Evolutionary conservation across 352 stramenopile species (phyloP).

Genomic region (Nothophytophthora sp.): DNA sequence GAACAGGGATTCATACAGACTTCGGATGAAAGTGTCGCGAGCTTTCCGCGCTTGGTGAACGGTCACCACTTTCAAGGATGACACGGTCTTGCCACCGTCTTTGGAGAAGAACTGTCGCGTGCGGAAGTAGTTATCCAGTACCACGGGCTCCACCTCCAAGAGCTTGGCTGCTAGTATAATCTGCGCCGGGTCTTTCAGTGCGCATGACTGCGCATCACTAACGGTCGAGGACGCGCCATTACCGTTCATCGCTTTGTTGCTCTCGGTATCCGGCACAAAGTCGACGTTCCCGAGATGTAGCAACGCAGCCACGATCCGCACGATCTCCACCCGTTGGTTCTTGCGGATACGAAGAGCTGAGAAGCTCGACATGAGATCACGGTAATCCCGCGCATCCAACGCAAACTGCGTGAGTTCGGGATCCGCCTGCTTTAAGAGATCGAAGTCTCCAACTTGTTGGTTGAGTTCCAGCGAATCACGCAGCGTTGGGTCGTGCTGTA

Average conservation of each 20-base stretch:
- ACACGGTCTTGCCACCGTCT: conserved; percentile 69
- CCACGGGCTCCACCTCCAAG: conserved; percentile 75
- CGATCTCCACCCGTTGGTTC: conserved; percentile 80
- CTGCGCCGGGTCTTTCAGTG: conserved; percentile 63
- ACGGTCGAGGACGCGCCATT: conserved; percentile 22
- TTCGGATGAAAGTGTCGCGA: conserved; percentile 78
- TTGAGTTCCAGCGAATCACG: conserved; percentile 73
- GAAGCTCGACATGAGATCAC: conserved; percentile 82
- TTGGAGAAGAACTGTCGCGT: conserved; percentile 83
- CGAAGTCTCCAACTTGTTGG: conserved; percentile 54
- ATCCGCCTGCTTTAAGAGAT: conserved; percentile 52
- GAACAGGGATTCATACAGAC: conserved; percentile 79
- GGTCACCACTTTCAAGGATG: conserved; percentile 83
- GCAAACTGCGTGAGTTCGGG: conserved; percentile 41
- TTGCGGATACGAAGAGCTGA: conserved; percentile 78
- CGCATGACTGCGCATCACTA: conserved; percentile 50
- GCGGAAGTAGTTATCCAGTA: conserved; percentile 87
- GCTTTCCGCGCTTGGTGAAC: conserved; percentile 70
- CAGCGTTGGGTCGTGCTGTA: conserved; percentile 70
- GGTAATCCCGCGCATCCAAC: conserved; percentile 72
- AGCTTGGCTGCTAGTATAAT: conserved; percentile 70
- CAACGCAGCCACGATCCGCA: conserved; percentile 72
- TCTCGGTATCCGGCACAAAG: conserved; percentile 61
- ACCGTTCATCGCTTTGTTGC: conserved; percentile 57
- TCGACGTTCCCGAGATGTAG: conserved; percentile 82